phyloP scores from a whole-genome alignment of 148 eudicot genomes.

The Rhododendron mucronatum region DNA sequence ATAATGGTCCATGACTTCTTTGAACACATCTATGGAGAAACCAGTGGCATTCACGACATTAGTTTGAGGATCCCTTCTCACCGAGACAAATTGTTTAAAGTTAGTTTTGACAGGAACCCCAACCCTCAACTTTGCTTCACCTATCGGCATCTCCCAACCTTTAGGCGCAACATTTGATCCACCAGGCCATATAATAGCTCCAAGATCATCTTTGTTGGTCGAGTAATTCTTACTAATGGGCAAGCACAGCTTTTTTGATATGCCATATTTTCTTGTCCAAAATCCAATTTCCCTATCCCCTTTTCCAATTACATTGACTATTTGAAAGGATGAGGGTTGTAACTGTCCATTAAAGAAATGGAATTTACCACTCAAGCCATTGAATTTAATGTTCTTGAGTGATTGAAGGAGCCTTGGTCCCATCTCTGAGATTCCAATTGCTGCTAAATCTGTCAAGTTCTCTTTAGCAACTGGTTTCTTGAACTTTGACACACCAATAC shows the following conservation, averaged over 20 bases:
- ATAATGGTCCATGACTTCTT: slow-evolving; percentile 29
- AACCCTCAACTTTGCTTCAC: slow-evolving; percentile 31
- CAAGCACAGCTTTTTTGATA: slow-evolving; percentile 23
- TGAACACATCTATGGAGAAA: slow-evolving; percentile 50
- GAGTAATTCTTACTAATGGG: too few relatives aligned
- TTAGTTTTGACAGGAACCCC: slow-evolving; percentile 33
- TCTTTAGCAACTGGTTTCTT: slow-evolving; percentile 6
- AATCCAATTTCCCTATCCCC: slow-evolving; percentile 41
- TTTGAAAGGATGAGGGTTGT: slow-evolving; percentile 26
- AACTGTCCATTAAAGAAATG: slow-evolving; percentile 36
- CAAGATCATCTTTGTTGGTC: background rate
- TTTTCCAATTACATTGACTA: slow-evolving; percentile 41
- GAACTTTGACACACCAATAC: slow-evolving; percentile 14
- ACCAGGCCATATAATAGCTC: slow-evolving; percentile 59
- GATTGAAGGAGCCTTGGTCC: slow-evolving; percentile 38
- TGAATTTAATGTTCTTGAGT: slow-evolving; percentile 26
- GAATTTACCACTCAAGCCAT: slow-evolving; percentile 58
- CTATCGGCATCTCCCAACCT: slow-evolving; percentile 56
- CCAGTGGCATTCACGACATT: slow-evolving; percentile 22
- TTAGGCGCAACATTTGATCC: slow-evolving; percentile 29
- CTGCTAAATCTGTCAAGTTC: slow-evolving; percentile 28
- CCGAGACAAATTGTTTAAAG: slow-evolving; percentile 32
- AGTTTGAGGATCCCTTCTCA: slow-evolving; percentile 17
- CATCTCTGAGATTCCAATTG: slow-evolving; percentile 35
- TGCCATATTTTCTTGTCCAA: slow-evolving; percentile 45